A percentile compares a stretch with the other conserved stretches of the same genome.
Conservation (phyloP, 495 filamentous ascomycete genomes). For the Parathielavia appendiculata region DNA sequence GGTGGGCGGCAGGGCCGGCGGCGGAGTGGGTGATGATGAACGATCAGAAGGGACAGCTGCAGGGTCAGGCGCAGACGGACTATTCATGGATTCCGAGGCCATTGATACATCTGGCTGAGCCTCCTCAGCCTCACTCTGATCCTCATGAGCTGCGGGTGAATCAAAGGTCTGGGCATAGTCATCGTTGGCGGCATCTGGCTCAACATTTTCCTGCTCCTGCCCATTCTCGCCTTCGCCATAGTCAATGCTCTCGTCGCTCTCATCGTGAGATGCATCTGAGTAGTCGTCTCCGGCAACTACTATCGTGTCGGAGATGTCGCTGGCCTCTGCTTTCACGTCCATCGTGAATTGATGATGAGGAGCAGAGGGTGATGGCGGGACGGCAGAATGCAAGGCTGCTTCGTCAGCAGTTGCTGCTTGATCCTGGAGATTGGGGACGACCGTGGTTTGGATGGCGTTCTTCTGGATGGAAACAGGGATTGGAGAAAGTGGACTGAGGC, state of each 20-base stretch:
- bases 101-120: constrained; percentile 41
- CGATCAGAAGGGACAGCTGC: constrained; percentile 24
- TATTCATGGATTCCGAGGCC: constrained; percentile 37
- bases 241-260: constrained; percentile 31
- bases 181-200: constrained; percentile 35
- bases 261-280: constrained; percentile 25
- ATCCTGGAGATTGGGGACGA: constrained; percentile 37
- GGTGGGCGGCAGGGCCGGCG: constrained; percentile 15
- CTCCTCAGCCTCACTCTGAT: constrained; percentile 32
- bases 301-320: constrained; percentile 28
- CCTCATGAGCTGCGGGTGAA: constrained; percentile 31
- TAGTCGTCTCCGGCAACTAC: constrained; percentile 29
- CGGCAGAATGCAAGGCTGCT: constrained; percentile 10
- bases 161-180: constrained; percentile 49
- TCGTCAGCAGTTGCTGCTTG: constrained; percentile 27
- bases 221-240: constrained; percentile 28
- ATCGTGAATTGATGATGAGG: constrained; percentile 12
- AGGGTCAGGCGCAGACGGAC: constrained; percentile 33
- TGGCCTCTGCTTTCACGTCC: constrained; percentile 14
- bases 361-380: neutral
- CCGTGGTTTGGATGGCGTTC: constrained; percentile 18
- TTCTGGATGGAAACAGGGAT: constrained; percentile 30
- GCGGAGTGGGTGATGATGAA: constrained; percentile 11
- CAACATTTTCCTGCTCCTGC: constrained; percentile 19
- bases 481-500: constrained; percentile 33